Conservation (phyloP, 2,329 filamentous ascomycete genomes). For the Curvularia sp. region DNA sequence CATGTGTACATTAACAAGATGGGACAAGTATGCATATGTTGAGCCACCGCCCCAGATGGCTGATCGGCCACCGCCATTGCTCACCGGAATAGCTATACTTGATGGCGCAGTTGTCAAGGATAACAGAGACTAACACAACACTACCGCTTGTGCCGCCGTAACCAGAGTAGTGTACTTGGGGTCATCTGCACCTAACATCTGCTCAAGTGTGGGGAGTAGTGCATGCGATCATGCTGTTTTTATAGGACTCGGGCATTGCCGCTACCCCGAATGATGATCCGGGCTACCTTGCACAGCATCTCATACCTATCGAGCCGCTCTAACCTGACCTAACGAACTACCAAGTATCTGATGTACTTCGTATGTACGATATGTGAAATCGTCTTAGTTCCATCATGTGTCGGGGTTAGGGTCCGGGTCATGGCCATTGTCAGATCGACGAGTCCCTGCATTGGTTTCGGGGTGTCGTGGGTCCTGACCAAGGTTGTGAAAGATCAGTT, state of each 20-base stretch:
- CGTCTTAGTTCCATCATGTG: too few relatives aligned
- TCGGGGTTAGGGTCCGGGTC: not conserved
- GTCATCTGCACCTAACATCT: not conserved
- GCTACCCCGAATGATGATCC: too few relatives aligned
- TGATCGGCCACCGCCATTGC: slow-evolving; percentile 1
- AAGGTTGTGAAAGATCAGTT: too few relatives aligned
- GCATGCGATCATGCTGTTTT: not conserved
- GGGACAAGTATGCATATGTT: not conserved
- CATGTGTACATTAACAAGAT: not conserved
- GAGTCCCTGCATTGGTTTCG: not conserved
- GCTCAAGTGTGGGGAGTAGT: not conserved
- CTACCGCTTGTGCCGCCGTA: not conserved
- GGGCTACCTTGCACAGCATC: not conserved
- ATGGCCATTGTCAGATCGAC: not conserved
- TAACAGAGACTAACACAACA: not conserved
- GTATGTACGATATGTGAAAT: not conserved
- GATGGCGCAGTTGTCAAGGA: not conserved
- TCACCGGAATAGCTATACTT: not conserved
- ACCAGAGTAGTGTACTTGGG: not conserved
- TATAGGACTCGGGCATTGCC: not conserved
- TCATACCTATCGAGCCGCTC: too few relatives aligned
- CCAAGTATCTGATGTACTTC: not conserved
- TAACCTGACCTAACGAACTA: not conserved
- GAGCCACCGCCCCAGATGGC: not conserved
- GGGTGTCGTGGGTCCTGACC: not conserved